phyloP scores from a whole-genome alignment of 495 filamentous ascomycete species.

The Talaromyces liani region DNA sequence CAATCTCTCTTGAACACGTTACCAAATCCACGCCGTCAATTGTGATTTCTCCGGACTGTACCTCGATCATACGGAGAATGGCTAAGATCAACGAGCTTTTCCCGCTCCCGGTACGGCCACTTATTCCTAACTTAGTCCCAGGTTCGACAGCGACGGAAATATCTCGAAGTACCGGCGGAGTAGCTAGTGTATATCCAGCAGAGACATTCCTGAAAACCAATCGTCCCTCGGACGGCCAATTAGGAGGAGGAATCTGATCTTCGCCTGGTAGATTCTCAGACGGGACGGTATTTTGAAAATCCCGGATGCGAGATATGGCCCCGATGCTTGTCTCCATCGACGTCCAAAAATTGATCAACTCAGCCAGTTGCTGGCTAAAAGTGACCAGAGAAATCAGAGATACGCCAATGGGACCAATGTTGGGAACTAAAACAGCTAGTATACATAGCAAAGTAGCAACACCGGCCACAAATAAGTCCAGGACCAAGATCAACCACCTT shows the following conservation, averaged over 20 bases:
- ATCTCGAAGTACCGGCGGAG: constrained; percentile 27
- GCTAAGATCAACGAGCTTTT: constrained; percentile 31
- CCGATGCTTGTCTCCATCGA: constrained; percentile 17
- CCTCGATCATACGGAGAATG: constrained; percentile 19
- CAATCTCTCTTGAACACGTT: constrained; percentile 77
- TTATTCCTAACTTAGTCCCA: constrained; percentile 25
- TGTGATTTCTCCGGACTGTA: constrained; percentile 59
- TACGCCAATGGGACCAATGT: constrained; percentile 41
- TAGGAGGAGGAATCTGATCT: constrained; percentile 10
- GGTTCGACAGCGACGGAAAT: constrained; percentile 18
- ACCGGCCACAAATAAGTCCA: constrained; percentile 50
- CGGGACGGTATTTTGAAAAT: constrained; percentile 7
- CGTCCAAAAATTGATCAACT: constrained; percentile 21
- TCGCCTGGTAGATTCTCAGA: not conserved
- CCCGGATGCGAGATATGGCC: constrained; percentile 12
- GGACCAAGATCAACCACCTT: constrained; percentile 63
- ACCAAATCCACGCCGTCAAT: constrained; percentile 87
- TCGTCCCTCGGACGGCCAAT: not conserved
- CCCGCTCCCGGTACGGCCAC: constrained; percentile 25
- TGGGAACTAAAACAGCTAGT: constrained; percentile 37
- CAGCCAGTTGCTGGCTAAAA: constrained; percentile 37
- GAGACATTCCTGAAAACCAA: constrained; percentile 20
- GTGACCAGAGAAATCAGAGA: constrained; percentile 49
- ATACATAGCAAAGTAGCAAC: constrained; percentile 44
- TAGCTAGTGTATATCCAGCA: constrained; percentile 36